These are phyloP conservation scores for Penium margaritaceum DNA, from an alignment of 139 green algal genomes.

Conservation along the genomic window DNA sequence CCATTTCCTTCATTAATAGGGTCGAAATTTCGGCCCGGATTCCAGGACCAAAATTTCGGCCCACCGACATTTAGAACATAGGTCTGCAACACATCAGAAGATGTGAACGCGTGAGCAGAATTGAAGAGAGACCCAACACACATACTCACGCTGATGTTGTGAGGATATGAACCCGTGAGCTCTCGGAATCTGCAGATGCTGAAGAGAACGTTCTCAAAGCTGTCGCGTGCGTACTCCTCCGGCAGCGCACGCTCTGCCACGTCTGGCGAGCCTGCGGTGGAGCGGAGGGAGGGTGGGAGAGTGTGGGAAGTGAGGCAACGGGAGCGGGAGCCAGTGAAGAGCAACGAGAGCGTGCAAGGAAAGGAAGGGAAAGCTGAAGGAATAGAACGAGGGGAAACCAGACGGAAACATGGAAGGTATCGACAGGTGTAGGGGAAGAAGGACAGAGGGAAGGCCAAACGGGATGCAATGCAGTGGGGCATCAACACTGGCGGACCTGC, in stretches of 20 bases:
- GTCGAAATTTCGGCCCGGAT: too few relatives aligned
- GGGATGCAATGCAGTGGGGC: too few relatives aligned
- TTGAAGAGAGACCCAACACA: too few relatives aligned
- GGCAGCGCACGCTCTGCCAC: conserved; percentile 44
- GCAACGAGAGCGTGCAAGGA: background rate
- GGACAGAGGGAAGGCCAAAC: too few relatives aligned
- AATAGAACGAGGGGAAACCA: background rate
- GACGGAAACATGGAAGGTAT: too few relatives aligned
- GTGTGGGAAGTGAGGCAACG: background rate
- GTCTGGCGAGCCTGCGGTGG: conserved; percentile 6
- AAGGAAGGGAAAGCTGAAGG: background rate
- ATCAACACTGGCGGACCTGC: too few relatives aligned
- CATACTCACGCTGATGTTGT: conserved; percentile 52
- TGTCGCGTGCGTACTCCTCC: conserved; percentile 79
- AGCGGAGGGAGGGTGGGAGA: conserved; percentile 12
- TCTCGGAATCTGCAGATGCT: conserved; percentile 73
- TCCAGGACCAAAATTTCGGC: too few relatives aligned
- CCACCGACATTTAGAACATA: too few relatives aligned
- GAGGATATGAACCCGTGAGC: conserved; percentile 68
- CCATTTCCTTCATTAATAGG: too few relatives aligned
- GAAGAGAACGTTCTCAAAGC: conserved; percentile 89
- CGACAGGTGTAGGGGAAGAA: too few relatives aligned
- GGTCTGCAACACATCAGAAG: too few relatives aligned
- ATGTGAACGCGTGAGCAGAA: too few relatives aligned
- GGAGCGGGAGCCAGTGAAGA: background rate